Percentiles rank a stretch among this genome's conserved stretches.
Conservation (phyloP, 129 eudicot genomes). For the Ambrosia artemisiifolia region DNA sequence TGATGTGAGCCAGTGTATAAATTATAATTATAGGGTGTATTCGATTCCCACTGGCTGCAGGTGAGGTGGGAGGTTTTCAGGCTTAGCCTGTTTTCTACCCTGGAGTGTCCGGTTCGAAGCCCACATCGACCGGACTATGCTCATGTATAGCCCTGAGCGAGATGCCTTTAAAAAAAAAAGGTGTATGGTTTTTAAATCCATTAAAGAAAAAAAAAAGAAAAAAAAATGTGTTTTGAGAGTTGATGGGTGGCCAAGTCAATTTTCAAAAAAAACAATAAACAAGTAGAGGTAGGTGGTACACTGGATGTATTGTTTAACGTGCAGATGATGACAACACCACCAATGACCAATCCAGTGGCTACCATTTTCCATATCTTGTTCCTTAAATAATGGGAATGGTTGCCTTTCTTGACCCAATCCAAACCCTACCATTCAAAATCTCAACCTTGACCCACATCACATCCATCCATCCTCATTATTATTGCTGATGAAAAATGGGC, state of each 20-base stretch:
- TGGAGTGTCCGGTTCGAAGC: too few species aligned
- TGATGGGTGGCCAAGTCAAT: slow-evolving; percentile 4
- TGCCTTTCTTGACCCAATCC: slow-evolving; percentile 33
- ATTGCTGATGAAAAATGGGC: slow-evolving; percentile 29
- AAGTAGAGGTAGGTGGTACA: slow-evolving; percentile 13
- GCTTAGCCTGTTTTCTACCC: too few species aligned
- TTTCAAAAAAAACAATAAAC: neutral
- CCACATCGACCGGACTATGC: too few species aligned
- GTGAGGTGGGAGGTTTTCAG: too few species aligned
- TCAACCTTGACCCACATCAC: slow-evolving; percentile 7
- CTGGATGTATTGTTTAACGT: slow-evolving; percentile 26
- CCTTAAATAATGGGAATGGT: too few species aligned
- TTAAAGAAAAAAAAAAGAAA: neutral
- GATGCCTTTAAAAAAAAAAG: too few species aligned
- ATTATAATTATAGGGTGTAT: too few species aligned
- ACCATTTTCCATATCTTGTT: neutral
- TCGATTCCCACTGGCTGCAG: too few species aligned
- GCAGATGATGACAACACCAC: slow-evolving; percentile 13
- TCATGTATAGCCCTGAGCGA: too few species aligned
- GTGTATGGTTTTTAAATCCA: too few species aligned
- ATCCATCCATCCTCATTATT: neutral
- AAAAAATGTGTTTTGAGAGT: neutral
- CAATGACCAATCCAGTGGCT: slow-evolving; percentile 6
- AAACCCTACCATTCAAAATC: neutral
- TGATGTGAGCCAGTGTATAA: too few species aligned